Conservation (phyloP, 169 alveolate genomes). For the Cryptosporidium sp. region DNA sequence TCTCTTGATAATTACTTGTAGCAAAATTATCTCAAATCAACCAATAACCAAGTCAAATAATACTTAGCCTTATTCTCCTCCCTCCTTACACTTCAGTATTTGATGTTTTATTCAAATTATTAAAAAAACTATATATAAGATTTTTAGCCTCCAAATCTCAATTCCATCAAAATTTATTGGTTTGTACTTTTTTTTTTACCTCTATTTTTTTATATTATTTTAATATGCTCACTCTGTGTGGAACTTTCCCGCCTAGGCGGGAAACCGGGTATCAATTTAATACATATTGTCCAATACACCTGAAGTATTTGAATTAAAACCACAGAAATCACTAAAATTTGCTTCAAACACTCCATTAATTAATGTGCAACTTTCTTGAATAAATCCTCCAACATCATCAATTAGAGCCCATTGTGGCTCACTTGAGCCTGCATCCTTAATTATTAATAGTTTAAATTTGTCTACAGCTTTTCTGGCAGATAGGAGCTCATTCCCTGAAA, state of each 20-base stretch:
- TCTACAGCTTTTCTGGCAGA: not conserved
- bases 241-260: conserved; percentile 39
- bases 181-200: conserved; percentile 9
- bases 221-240: conserved; percentile 32
- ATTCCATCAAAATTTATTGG: not conserved
- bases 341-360: conserved; percentile 46
- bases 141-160: conserved; percentile 1
- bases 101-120: not conserved
- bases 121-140: not conserved
- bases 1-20: not conserved
- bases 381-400: conserved; percentile 12
- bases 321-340: not conserved
- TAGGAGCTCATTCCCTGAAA: conserved; percentile 38
- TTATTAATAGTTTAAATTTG: conserved; percentile 34
- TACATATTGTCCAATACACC: not conserved
- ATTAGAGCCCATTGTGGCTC: conserved; percentile 58
- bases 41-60: not conserved
- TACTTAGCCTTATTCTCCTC: not conserved
- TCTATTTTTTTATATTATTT: not conserved
- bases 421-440: conserved; percentile 69
- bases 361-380: conserved; percentile 8
- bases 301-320: not conserved
- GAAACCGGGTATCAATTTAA: conserved; percentile 28
- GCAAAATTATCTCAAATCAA: not conserved
- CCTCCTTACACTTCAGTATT: not conserved